Percentiles rank a stretch among this genome's conserved stretches.
Conservation (phyloP, 768 basidiomycete genomes). For the Austroboletus eburneus region DNA sequence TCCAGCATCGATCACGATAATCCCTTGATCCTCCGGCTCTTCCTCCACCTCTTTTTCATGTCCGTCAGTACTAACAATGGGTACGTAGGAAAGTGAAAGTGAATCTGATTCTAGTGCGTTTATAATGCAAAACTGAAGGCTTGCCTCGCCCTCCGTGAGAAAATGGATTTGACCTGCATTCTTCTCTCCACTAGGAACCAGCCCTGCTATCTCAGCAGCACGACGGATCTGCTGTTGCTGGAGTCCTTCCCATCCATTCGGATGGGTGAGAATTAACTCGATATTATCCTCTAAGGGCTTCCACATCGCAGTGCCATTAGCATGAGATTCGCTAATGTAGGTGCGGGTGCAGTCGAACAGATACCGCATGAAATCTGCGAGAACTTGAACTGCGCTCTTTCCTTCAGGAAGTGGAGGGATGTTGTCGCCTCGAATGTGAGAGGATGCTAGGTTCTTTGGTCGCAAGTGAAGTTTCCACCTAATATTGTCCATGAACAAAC, state of each 20-base stretch:
- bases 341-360: conserved; percentile 20
- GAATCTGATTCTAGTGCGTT: conserved; percentile 36
- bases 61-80: background rate
- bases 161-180: conserved; percentile 19
- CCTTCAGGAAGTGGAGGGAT: conserved; percentile 22
- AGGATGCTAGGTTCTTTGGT: conserved; percentile 21
- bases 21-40: conserved; percentile 22
- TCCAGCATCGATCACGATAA: conserved; percentile 49
- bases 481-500: background rate
- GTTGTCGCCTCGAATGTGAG: conserved; percentile 20
- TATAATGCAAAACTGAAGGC: conserved; percentile 37
- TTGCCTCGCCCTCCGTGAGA: conserved; percentile 27
- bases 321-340: conserved; percentile 23
- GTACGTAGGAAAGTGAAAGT: conserved; percentile 6
- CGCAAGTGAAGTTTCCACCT: conserved; percentile 38
- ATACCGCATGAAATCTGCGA: conserved; percentile 27
- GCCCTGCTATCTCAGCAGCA: conserved; percentile 21
- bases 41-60: conserved; percentile 7
- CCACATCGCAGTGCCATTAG: conserved; percentile 27
- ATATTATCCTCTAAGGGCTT: conserved; percentile 17
- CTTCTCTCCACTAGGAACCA: conserved; percentile 14
- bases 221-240: conserved; percentile 30
- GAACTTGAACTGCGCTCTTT: conserved; percentile 17
- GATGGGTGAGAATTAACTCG: conserved; percentile 26
- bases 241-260: conserved; percentile 31